Base-by-base conservation (phyloP, 1,284 basidiomycete genomes). In the Pseudomicrostroma phylloplanum region DNA sequence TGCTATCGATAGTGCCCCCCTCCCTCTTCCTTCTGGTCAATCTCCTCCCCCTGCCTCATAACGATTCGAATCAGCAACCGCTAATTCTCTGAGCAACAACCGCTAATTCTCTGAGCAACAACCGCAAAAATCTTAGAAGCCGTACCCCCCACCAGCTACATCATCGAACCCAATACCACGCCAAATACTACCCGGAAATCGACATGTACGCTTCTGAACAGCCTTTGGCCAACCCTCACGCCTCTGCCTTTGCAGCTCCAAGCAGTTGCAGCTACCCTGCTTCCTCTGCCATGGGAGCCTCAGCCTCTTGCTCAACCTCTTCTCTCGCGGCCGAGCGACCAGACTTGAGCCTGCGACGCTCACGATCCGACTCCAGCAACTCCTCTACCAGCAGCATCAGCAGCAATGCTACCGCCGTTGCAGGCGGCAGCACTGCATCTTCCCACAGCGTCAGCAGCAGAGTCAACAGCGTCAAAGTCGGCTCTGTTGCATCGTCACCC, bases 361-460 rank as follows among this genome's bases (percentile, higher is more conserved):
- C 15, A 21, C 6, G 51, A 17, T 54, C 51, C n/a, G 51, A 54
- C 17, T 54, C 51, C 8, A 26, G 21, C 51, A 54, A 54, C 21
- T 54, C 51, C n/a, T 19, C 21, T 23, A 25, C 21, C 21, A 54
- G 51, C 25, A 25, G 21, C 51, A 25, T 15, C 51, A 54, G 51
- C 51, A 54, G 51, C 51, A 54, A 54, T 25, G 26, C 13, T 19
- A 54, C 51, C 17, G 51, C 51, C 51, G 51, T 54, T 6, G 51
- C 21, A 6, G 51, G 21, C 51, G 21, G n/a, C 7, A n/a, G 46
- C 46, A 48, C 4, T 23, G 23, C 17, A 3, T n/a, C n/a, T 48
- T 23, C 23, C 46, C 17, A 48, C n/a, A n/a, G 46, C 23, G n/a
- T 48, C n/a, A 23, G 46, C 46, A 48, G 46, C 46, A 23, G 30